Evolutionary conservation across 805 yeast species (phyloP).

Genomic region (Saccharomycopsis sp.): DNA sequence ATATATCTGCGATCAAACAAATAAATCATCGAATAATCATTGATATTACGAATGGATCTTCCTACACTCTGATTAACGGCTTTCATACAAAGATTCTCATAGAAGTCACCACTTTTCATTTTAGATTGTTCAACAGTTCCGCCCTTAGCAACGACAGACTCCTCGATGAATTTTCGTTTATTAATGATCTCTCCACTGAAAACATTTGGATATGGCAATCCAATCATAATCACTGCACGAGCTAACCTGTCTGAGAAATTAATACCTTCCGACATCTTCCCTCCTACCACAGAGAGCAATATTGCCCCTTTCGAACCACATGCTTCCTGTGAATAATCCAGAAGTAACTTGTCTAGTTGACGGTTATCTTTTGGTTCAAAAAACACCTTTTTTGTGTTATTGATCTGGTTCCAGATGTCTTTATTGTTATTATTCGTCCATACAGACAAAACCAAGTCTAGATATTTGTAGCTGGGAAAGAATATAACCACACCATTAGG

Average conservation of each 20-base stretch:
- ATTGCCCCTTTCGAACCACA: conserved; percentile 47
- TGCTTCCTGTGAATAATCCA: conserved; percentile 38
- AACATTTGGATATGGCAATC: conserved; percentile 84
- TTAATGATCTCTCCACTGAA: conserved; percentile 77
- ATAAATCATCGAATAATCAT: conserved; percentile 73
- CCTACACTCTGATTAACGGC: conserved; percentile 92
- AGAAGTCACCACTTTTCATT: conserved; percentile 46
- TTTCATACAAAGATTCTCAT: conserved; percentile 83
- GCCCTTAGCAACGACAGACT: conserved; percentile 41
- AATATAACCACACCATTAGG: conserved; percentile 79
- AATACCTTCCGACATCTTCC: conserved; percentile 88
- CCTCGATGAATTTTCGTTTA: conserved; percentile 57
- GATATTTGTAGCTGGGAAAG: conserved; percentile 77
- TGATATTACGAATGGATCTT: conserved; percentile 77
- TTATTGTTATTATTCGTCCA: conserved; percentile 44
- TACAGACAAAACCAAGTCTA: conserved; percentile 39
- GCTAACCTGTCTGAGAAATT: conserved; percentile 87
- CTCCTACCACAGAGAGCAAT: conserved; percentile 83
- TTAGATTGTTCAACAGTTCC: conserved; percentile 41
- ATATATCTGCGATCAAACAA: conserved; percentile 62
- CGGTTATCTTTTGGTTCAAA: conserved; percentile 44
- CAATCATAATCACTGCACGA: conserved; percentile 78
- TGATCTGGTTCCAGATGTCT: conserved; percentile 29
- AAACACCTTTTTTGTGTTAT: conserved; percentile 41
- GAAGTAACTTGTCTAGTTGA: conserved; percentile 41